phyloP scores from a whole-genome alignment of 108 stramenopile genomes.

The Nitzschia sp. region DNA sequence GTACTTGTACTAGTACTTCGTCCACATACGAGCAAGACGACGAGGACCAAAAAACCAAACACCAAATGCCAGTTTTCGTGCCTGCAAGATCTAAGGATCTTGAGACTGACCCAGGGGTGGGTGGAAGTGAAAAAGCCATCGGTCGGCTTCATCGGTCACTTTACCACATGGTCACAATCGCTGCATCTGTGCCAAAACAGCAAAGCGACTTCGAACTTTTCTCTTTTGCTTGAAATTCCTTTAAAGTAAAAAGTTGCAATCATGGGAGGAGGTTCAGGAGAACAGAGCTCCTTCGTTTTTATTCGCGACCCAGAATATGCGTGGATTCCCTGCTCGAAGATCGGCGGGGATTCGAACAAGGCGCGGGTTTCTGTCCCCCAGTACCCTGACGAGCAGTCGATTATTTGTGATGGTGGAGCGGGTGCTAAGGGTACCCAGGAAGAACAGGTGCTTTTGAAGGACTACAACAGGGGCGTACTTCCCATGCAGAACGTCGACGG shows the following conservation, averaged over 20 bases:
- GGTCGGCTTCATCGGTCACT: conserved; percentile 1
- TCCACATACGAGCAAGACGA: neutral
- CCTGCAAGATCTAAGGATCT: conserved; percentile 9
- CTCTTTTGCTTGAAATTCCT: neutral
- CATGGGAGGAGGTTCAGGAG: conserved; percentile 31
- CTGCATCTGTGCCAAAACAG: neutral
- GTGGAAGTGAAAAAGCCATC: too few relatives aligned
- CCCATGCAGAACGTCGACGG: conserved; percentile 77
- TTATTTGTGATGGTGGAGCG: conserved; percentile 43
- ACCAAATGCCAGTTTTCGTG: conserved; percentile 9
- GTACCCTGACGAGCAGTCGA: conserved; percentile 43
- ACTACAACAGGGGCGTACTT: conserved; percentile 68
- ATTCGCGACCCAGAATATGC: conserved; percentile 45
- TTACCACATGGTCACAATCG: conserved; percentile 13
- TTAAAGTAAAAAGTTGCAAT: conserved; percentile 1
- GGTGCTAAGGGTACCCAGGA: conserved; percentile 40
- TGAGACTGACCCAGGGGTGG: neutral
- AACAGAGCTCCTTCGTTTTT: conserved; percentile 35
- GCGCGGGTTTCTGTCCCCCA: conserved; percentile 43
- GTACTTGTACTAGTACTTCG: neutral
- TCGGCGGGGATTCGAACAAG: conserved; percentile 28
- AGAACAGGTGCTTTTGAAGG: conserved; percentile 64
- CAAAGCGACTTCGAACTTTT: neutral
- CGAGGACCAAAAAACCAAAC: neutral
- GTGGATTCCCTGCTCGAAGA: conserved; percentile 44